phyloP scores from a whole-genome alignment of 176 grass and related monocot species.

The Hordeum vulgare region DNA sequence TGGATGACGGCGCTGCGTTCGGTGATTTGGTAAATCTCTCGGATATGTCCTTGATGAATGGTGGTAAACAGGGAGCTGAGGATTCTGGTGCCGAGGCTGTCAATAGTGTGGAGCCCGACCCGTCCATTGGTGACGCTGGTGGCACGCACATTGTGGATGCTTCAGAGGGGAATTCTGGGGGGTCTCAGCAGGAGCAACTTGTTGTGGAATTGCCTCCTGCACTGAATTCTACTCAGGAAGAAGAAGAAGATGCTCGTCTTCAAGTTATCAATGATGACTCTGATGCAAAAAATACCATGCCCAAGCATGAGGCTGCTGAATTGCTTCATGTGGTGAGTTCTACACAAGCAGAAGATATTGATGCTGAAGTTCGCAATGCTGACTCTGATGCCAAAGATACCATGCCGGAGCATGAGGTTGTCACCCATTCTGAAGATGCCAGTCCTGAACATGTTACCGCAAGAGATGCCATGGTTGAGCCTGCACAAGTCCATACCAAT shows the following conservation, averaged over 20 bases:
- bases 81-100: neutral
- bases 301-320: neutral
- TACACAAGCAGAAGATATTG: neutral
- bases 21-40: neutral
- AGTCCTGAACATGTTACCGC: conserved; percentile 7
- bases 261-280: neutral
- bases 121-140: neutral
- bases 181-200: neutral
- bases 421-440: neutral
- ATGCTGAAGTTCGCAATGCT: neutral
- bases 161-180: neutral
- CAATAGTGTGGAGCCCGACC: neutral
- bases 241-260: neutral
- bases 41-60: neutral
- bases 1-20: neutral
- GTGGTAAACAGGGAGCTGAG: neutral
- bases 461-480: neutral
- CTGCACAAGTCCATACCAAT: neutral
- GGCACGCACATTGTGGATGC: neutral
- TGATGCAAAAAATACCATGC: neutral
- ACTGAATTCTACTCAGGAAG: neutral
- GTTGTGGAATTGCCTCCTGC: neutral
- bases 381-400: neutral
- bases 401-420: neutral
- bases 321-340: neutral